Base-by-base conservation (phyloP, 1,284 basidiomycete genomes). In the Moniliophthora roreri region DNA sequence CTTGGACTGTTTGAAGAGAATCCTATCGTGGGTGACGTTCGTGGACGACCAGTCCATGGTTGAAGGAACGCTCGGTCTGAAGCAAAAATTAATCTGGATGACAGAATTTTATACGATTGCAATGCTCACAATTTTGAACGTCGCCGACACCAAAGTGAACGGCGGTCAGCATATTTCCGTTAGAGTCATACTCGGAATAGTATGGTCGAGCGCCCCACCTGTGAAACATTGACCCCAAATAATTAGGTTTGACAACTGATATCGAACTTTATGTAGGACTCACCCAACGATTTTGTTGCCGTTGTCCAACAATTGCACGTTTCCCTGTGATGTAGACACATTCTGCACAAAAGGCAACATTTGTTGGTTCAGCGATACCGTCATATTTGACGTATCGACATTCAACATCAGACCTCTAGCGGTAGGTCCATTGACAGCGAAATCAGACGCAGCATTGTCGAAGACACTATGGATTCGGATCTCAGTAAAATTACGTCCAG, bases 391-490 rank as follows among this genome's bases (percentile, higher is more conserved):
- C 3, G 26, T 34, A 24, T 53, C 52, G n/a, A 46, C 42, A 18
- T 50, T 24, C 3, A 32, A 32, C 4, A 59, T 13, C 1, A 50
- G 32, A 41, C 58, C 40, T 49, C 56, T 40, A 26, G 54, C 44
- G 39, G 38, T 51, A 2, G 54, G 39, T 18, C 39, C 26, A 15
- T 52, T 49, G 21, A 35, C 37, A 7, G 47, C 50, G 20, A 24
- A 45, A 13, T 55, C 37, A 8, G 39, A 34, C 6, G 39, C 50
- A 16, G 42, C 58, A n/a, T 61, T 52, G 51, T 61, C 58, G 41
- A 61, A 59, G 16, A 61, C 8, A 21, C 51, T 34, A 35, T 18
- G 5, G 20, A 18, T 13, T 24, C 13, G 20, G 16, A 4, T 8
- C 2, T 18, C 16, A 51, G 39, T 20, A 42, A 34, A 9, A 20